Evolutionary conservation across 2,329 filamentous ascomycete species (phyloP).

Genomic region (Cladophialophora bantiana): DNA sequence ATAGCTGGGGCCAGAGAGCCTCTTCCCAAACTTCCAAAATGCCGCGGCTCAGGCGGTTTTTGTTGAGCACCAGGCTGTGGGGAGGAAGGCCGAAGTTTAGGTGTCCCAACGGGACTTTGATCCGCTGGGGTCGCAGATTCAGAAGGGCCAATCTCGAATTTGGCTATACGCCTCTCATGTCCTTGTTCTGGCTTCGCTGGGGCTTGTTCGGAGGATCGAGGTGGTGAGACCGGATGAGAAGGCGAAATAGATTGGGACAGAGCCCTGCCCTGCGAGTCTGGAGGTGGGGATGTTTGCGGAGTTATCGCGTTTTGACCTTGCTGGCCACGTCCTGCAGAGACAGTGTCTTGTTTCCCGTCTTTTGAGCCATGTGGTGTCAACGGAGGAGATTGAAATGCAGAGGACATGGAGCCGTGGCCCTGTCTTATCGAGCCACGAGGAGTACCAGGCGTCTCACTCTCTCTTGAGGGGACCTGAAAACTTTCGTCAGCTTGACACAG

Average conservation of each 20-base stretch:
- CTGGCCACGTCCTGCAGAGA: slow-evolving; percentile 46
- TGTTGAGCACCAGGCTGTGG: slow-evolving; percentile 49
- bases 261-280: slow-evolving; percentile 46
- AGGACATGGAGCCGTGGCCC: slow-evolving; percentile 66
- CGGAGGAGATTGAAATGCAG: slow-evolving; percentile 83
- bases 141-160: slow-evolving; percentile 64
- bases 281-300: slow-evolving; percentile 62
- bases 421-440: slow-evolving; percentile 61
- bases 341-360: slow-evolving; percentile 53
- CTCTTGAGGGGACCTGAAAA: slow-evolving; percentile 51
- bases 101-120: slow-evolving; percentile 65
- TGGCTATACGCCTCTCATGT: slow-evolving; percentile 57
- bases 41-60: slow-evolving; percentile 29
- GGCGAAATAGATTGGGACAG: slow-evolving; percentile 43
- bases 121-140: slow-evolving; percentile 64
- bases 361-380: slow-evolving; percentile 83
- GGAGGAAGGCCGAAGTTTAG: slow-evolving; percentile 53
- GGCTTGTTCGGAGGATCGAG: slow-evolving; percentile 50
- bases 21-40: slow-evolving; percentile 40
- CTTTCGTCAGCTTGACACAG: slow-evolving; percentile 19
- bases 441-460: slow-evolving; percentile 69
- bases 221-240: slow-evolving; percentile 50
- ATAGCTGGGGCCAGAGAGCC: slow-evolving; percentile 40
- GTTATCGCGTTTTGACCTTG: slow-evolving; percentile 53
- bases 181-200: slow-evolving; percentile 50